Evolutionary conservation across 2,329 filamentous ascomycete genomes (phyloP), one percentile per base, ranked within the genome.

Genomic region (Aspergillus sp.): DNA sequence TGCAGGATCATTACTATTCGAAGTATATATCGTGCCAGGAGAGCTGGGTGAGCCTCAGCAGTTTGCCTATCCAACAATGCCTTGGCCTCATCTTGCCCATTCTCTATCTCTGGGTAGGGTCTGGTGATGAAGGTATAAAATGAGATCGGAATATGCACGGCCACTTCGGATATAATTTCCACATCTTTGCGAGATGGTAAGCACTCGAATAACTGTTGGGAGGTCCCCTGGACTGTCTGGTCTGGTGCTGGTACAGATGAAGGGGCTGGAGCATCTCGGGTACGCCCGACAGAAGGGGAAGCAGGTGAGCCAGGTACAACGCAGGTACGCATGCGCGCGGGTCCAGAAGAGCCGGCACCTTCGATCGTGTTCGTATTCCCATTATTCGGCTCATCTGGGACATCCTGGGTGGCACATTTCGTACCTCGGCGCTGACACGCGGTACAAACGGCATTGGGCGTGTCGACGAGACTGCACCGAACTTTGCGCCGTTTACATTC

Each of bases 401-500:
- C 76, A 50, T 83, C 80, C 60, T 85, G 82, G 58, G 79, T 76
- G 31, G 82, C 64, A 55, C 82, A 84, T 31, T 40, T 54, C 3
- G 50, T 58, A 2, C 60, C 61, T 3, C 65, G 64, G 3, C 57
- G 59, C 25, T 54, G 51, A 33, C 64, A 67, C 3, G 54, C 52
- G n/a, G 51, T 50, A 21, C 65, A 67, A 1, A 60, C 51, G 3
- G 41, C 17, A 9, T 54, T 56, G 1, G 35, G 35, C 8, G 17
- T 17, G 12, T 43, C 35, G 8, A 39, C 40, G 2, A 58, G 53
- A 9, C 33, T 47, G 21, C 56, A 58, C 9, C 52, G 52, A 2
- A 59, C 47, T 6, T 56, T 56, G 6, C 55, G 23, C 3, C 55
- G 55, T n/a, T 52, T 56, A 19, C 55, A 56, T 39, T 51, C 54